A percentile compares a stretch with the other conserved stretches of the same genome.
phyloP scores from a whole-genome alignment of 2,329 filamentous ascomycete genomes.

The Xylariaceae sp. region DNA sequence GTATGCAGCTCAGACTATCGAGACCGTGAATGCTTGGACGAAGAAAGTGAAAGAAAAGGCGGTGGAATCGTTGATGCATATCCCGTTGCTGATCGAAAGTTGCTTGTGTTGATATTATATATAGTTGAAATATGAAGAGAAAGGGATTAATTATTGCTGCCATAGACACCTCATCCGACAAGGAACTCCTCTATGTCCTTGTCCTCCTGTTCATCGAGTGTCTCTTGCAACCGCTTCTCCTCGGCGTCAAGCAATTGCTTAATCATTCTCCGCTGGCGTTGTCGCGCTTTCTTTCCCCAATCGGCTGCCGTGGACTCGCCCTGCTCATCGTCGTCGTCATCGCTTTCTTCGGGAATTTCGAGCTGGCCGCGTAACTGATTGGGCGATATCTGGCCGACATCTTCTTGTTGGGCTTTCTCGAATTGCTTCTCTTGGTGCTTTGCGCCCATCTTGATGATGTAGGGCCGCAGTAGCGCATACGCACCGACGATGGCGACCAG shows the following conservation, averaged over 20 bases:
- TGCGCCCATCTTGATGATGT: conserved; percentile 62
- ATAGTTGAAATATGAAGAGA: not conserved
- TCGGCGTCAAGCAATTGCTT: conserved; percentile 59
- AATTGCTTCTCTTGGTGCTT: conserved; percentile 59
- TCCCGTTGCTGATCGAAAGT: conserved; percentile 1
- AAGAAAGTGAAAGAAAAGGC: not conserved
- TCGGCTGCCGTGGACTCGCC: conserved; percentile 43
- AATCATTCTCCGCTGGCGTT: conserved; percentile 62
- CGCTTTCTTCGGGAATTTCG: conserved; percentile 49
- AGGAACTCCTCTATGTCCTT: conserved; percentile 71
- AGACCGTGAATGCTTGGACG: not conserved
- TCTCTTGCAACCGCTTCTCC: conserved; percentile 53
- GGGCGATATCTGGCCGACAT: conserved; percentile 52
- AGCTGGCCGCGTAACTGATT: conserved; percentile 58
- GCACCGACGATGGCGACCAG: conserved; percentile 66
- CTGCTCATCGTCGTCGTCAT: conserved; percentile 42
- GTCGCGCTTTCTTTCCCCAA: conserved; percentile 67
- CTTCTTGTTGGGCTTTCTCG: conserved; percentile 52
- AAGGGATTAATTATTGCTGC: not conserved
- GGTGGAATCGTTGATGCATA: not conserved
- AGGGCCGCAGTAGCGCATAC: conserved; percentile 69
- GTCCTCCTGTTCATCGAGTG: conserved; percentile 60
- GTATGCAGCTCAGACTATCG: not conserved
- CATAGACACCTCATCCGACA: conserved; percentile 26
- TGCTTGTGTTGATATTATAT: conserved; percentile 6